Evolutionary conservation across 176 grass and related monocot species (phyloP), one percentile per base, ranked within the genome.

Genomic region (Eragrostis nindensis): DNA sequence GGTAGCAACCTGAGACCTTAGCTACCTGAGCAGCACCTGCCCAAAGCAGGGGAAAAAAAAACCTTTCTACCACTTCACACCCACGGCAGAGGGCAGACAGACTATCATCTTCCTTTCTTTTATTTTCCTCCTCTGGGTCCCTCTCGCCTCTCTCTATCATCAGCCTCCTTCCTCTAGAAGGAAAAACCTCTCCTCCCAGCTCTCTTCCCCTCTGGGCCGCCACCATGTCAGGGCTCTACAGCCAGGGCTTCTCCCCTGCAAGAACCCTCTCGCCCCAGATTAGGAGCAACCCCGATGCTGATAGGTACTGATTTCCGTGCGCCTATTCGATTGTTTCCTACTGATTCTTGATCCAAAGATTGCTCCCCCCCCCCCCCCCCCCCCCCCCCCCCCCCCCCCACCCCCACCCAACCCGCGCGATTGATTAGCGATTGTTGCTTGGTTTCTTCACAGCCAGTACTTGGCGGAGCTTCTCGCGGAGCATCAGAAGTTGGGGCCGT

Each of bases 401-500:
- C n/a, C n/a, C n/a, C n/a, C n/a, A n/a, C n/a, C n/a, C n/a, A n/a
- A 40, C 73, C 43, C 44, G 61, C 27, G 21, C 54, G 7, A 62
- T 87, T 27, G 78, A 82, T 63, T 73, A 32, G 14, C 27, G 21
- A 29, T 79, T 44, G 16, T 52, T 78, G 38, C 45, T 70, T 80
- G 29, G 17, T 17, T 65, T 66, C 29, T 71, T 43, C 8, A 47
- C 83, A 93, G 94, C 81, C 91, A 93, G 60, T 97, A 93, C 91
- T 83, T 97, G 80, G 86, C 91, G 18, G 94, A 97, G 88, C 86
- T 97, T 36, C 87, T 97, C 19, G 91, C 84, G 3, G 94, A 97
- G 86, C 78, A 93, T 61, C 91, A 93, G 66, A 97, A 97, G 88
- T 78, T 97, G 6, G 94, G 91, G 26, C 94, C 91, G 50, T 97